Evolutionary conservation across 768 basidiomycete species (phyloP).

Genomic region (Russula ochroleuca): DNA sequence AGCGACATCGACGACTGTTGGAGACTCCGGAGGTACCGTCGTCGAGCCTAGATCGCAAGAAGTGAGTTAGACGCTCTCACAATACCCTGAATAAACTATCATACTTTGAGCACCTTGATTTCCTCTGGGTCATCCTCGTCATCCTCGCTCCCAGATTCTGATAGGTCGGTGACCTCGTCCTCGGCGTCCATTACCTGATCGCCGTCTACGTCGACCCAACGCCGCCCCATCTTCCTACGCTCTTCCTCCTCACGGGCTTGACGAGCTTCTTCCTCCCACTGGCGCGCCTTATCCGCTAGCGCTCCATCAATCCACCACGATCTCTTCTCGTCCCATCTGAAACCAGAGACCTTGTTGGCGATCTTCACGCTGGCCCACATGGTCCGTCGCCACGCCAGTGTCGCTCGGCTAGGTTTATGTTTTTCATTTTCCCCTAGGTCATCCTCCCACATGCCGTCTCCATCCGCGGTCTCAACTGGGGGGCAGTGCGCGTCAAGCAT

Average conservation of each 20-base stretch:
- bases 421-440: constrained; percentile 54
- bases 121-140: constrained; percentile 68
- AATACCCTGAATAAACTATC: constrained; percentile 16
- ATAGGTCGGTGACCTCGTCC: constrained; percentile 38
- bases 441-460: constrained; percentile 83
- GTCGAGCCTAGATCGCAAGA: constrained; percentile 51
- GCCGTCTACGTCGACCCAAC: constrained; percentile 63
- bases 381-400: constrained; percentile 66
- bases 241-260: constrained; percentile 68
- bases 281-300: constrained; percentile 61
- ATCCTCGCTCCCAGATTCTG: constrained; percentile 39
- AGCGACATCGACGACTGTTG: constrained; percentile 42
- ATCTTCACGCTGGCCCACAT: constrained; percentile 66
- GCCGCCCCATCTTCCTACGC: constrained; percentile 52
- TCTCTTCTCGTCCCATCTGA: constrained; percentile 59
- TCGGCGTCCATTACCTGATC: constrained; percentile 50
- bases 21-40: constrained; percentile 68
- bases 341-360: constrained; percentile 67
- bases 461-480: constrained; percentile 59
- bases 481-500: constrained; percentile 69
- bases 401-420: constrained; percentile 36
- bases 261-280: constrained; percentile 67
- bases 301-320: constrained; percentile 61
- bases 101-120: constrained; percentile 77
- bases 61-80: constrained; percentile 5